Conservation (phyloP, 1,284 basidiomycete species). For the Pseudozyma thailandica region DNA sequence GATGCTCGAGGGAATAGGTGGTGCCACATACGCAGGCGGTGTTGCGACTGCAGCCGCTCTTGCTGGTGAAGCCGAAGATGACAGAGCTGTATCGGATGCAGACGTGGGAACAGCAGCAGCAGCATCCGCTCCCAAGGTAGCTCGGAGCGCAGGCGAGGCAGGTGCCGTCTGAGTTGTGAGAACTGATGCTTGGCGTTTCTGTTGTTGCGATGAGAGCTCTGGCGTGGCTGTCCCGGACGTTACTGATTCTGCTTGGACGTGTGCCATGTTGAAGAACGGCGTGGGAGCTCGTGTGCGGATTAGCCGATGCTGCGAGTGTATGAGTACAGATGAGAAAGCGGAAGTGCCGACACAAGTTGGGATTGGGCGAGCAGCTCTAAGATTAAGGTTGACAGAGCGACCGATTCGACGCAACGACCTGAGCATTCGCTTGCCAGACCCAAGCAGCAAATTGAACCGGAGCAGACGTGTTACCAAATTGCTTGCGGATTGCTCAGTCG, state of each 20-base stretch:
- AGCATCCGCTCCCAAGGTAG: slow-evolving; percentile 3
- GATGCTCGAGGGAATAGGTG: slow-evolving; percentile 55
- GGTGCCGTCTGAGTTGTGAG: slow-evolving; percentile 31
- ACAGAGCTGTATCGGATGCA: slow-evolving; percentile 30
- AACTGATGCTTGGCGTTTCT: slow-evolving; percentile 31
- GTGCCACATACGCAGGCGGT: slow-evolving; percentile 44
- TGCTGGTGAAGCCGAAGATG: background rate
- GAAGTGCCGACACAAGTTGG: background rate
- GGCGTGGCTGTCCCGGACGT: slow-evolving; percentile 7
- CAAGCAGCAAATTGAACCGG: no score
- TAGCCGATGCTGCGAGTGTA: no score
- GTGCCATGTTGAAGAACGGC: background rate
- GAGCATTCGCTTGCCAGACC: slow-evolving; percentile 10
- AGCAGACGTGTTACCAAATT: background rate
- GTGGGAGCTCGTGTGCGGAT: no score
- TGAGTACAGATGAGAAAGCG: background rate
- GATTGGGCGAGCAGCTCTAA: background rate
- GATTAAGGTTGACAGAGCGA: background rate
- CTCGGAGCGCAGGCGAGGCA: slow-evolving; percentile 15
- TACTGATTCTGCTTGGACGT: slow-evolving; percentile 4
- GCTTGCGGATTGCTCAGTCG: no score
- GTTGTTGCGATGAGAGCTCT: slow-evolving; percentile 9
- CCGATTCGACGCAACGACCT: background rate
- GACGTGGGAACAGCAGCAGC: slow-evolving; percentile 12
- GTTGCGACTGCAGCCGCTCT: no score